phyloP scores from a whole-genome alignment of 2,329 filamentous ascomycete species.

The Onygena corvina region DNA sequence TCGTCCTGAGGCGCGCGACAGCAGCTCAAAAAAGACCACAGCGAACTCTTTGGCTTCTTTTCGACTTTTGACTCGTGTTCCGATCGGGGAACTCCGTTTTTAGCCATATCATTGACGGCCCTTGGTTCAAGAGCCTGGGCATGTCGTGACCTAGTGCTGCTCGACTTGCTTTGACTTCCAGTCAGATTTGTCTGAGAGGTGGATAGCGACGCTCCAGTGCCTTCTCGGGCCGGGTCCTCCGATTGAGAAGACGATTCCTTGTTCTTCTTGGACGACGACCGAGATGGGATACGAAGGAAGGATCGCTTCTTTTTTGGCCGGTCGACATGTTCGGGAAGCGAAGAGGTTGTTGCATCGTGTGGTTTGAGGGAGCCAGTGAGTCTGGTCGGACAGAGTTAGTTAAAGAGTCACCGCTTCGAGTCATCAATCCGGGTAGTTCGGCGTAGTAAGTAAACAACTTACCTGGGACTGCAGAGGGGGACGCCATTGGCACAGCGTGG shows the following conservation, averaged over 20 bases:
- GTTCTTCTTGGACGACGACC: constrained; percentile 29
- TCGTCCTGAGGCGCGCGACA: constrained; percentile 38
- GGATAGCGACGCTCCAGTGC: constrained; percentile 50
- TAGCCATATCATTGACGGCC: constrained; percentile 12
- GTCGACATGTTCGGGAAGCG: constrained; percentile 15
- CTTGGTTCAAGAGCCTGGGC: constrained; percentile 22
- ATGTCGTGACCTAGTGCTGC: constrained; percentile 37
- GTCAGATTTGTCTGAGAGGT: constrained; percentile 12
- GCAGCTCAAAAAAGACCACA: constrained; percentile 38
- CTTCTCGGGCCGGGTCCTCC: constrained; percentile 25
- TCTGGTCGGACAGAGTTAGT: no score
- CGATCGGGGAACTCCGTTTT: constrained; percentile 24
- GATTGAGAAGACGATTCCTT: constrained; percentile 24
- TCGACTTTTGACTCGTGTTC: constrained; percentile 26
- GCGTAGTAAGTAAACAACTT: no score
- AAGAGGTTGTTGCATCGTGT: constrained; percentile 6
- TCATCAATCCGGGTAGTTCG: no score
- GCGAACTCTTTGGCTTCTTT: constrained; percentile 32
- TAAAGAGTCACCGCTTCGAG: no score
- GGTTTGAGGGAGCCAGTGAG: not conserved
- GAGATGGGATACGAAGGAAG: constrained; percentile 28
- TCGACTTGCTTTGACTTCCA: constrained; percentile 52
- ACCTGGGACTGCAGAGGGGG: not conserved
- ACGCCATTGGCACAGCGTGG: not conserved
- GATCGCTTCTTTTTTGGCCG: constrained; percentile 29